These are phyloP conservation scores for Dissoconium aciculare DNA, from an alignment of 2,329 filamentous ascomycete species.

Conservation along the genomic window DNA sequence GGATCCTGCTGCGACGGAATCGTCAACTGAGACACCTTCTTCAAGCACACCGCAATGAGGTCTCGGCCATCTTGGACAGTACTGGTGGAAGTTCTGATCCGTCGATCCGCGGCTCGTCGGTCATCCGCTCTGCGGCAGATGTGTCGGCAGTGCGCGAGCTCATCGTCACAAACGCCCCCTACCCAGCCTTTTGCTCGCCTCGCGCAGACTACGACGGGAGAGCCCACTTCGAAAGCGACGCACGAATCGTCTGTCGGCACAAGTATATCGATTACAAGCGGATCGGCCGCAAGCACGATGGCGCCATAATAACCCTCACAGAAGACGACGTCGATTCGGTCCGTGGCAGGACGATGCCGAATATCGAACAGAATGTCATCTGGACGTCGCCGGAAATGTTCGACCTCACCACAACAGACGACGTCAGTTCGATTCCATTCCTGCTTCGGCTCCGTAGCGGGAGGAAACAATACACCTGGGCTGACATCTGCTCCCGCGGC, in stretches of 20 bases:
- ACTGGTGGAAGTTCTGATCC: background rate
- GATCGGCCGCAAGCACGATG: slow-evolving; percentile 11
- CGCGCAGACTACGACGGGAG: background rate
- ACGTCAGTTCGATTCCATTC: background rate
- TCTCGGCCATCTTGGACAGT: background rate
- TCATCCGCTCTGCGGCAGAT: too few relatives aligned
- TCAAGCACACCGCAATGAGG: background rate
- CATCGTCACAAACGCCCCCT: slow-evolving; percentile 41
- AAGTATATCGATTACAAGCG: slow-evolving; percentile 26
- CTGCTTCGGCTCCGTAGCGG: background rate
- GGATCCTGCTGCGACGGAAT: background rate
- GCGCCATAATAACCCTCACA: slow-evolving; percentile 3
- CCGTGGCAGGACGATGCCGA: slow-evolving; percentile 1
- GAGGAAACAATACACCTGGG: background rate
- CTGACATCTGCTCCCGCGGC: slow-evolving; percentile 56
- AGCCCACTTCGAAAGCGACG: slow-evolving; percentile 18
- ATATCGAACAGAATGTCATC: background rate
- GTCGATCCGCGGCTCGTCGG: background rate
- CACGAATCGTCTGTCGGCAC: slow-evolving; percentile 40
- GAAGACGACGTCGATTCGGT: background rate
- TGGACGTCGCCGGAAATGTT: background rate
- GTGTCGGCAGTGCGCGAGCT: slow-evolving; percentile 10
- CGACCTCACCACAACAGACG: background rate
- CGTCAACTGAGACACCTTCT: background rate
- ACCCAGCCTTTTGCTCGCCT: slow-evolving; percentile 11